Evolutionary conservation across 805 yeast genomes (phyloP).

Genomic region (Starmerella geochares): DNA sequence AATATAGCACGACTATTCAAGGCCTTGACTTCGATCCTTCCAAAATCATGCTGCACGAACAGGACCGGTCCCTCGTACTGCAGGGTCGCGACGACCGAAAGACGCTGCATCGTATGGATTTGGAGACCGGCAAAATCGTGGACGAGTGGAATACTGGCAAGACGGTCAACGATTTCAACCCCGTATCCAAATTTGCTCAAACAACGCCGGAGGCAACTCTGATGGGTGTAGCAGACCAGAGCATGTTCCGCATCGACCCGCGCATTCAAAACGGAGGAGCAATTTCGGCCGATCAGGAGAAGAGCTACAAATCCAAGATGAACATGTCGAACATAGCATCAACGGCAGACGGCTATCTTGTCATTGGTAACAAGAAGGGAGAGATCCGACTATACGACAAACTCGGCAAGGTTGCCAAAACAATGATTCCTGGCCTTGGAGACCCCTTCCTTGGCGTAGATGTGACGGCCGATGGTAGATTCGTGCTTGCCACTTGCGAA

Average conservation of each 20-base stretch:
- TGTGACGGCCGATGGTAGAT: constrained; percentile 67
- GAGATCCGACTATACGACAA: constrained; percentile 64
- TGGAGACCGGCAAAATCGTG: constrained; percentile 68
- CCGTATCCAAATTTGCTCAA: constrained; percentile 65
- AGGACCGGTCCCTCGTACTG: constrained; percentile 58
- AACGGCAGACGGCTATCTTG: constrained; percentile 62
- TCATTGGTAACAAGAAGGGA: constrained; percentile 67
- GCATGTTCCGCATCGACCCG: constrained; percentile 72
- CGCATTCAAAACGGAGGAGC: constrained; percentile 46
- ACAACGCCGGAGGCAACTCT: constrained; percentile 64
- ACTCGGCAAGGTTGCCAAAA: constrained; percentile 66
- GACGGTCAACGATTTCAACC: constrained; percentile 49
- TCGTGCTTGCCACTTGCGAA: constrained; percentile 71
- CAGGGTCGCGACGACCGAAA: constrained; percentile 42
- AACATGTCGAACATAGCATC: constrained; percentile 53
- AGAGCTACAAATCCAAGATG: constrained; percentile 45
- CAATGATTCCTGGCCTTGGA: constrained; percentile 72
- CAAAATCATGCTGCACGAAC: constrained; percentile 65
- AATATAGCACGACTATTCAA: constrained; percentile 58
- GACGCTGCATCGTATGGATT: constrained; percentile 61
- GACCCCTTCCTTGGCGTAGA: constrained; percentile 60
- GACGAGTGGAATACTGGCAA: constrained; percentile 56
- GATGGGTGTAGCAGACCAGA: constrained; percentile 54
- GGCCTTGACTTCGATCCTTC: constrained; percentile 47
- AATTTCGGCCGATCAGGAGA: constrained; percentile 47